Conservation (phyloP, 139 green algal genomes). For the Closterium sp. region DNA sequence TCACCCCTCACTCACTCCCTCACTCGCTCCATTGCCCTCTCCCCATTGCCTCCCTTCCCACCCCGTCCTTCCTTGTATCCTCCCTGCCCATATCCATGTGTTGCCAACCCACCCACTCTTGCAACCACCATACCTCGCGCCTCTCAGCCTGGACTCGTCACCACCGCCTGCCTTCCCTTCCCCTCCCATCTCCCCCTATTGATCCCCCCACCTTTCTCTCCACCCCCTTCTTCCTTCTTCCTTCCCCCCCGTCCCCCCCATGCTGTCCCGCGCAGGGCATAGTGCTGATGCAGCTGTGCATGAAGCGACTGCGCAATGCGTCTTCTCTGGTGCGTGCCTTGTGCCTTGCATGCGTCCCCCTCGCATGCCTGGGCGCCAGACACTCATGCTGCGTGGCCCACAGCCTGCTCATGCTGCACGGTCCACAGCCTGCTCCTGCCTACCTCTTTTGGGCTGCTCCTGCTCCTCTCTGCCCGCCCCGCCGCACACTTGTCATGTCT, state of each 20-base stretch:
- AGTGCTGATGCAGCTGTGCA: constrained; percentile 49
- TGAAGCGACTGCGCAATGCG: constrained; percentile 30
- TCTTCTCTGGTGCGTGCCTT: constrained; percentile 18
- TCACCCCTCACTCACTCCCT: background rate
- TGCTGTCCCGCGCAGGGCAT: constrained; percentile 23
- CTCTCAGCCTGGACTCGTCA: no score
- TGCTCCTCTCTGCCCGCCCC: background rate
- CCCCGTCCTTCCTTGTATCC: no score
- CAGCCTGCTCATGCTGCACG: background rate
- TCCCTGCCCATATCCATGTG: background rate
- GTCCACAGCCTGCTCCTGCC: background rate
- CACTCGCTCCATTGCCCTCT: background rate
- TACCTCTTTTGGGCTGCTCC: no score
- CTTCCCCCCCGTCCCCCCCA: no score
- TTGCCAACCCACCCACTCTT: no score
- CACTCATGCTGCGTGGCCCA: no score
- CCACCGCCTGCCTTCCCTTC: no score
- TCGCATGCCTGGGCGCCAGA: background rate
- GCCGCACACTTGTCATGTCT: background rate
- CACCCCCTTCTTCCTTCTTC: background rate
- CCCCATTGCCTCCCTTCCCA: no score
- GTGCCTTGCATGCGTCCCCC: background rate
- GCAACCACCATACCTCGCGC: no score
- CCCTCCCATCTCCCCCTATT: no score
- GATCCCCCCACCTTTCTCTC: background rate